Evolutionary conservation across 805 yeast species (phyloP).

Genomic region (Saturnispora saitoi): DNA sequence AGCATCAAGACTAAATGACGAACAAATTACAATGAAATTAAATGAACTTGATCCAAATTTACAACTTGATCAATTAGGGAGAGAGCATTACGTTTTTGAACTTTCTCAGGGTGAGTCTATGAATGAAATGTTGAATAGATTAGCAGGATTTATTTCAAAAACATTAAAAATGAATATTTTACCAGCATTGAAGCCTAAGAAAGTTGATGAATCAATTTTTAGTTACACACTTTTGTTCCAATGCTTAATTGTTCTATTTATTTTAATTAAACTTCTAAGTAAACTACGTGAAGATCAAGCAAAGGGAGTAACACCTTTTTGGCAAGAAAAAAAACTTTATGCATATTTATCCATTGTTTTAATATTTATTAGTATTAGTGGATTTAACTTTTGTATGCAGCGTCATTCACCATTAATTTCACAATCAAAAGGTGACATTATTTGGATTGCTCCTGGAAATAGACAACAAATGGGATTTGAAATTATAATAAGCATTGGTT

Average conservation of each 20-base stretch:
- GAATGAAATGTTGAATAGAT: constrained; percentile 8
- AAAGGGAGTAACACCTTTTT: not conserved
- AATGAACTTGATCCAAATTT: not conserved
- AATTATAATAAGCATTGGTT: constrained; percentile 40
- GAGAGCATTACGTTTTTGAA: constrained; percentile 14
- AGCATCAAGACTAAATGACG: constrained; percentile 1
- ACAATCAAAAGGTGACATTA: constrained; percentile 36
- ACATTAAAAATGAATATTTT: constrained; percentile 7
- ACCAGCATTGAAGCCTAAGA: constrained; percentile 4
- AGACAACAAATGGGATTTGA: constrained; percentile 69
- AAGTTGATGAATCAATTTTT: not conserved
- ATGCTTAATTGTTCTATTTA: constrained; percentile 7
- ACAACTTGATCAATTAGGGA: constrained; percentile 10
- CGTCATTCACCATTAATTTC: constrained; percentile 57
- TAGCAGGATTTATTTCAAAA: constrained; percentile 6
- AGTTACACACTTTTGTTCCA: constrained; percentile 8
- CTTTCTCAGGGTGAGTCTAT: constrained; percentile 11
- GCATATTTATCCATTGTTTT: constrained; percentile 28
- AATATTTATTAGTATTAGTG: constrained; percentile 44
- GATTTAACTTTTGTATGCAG: constrained; percentile 56
- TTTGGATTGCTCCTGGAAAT: constrained; percentile 50
- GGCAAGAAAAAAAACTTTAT: constrained; percentile 12
- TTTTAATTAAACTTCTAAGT: constrained; percentile 8
- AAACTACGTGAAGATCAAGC: not conserved
- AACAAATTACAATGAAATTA: constrained; percentile 2